Percentiles rank a stretch among this genome's conserved stretches.
Conservation (phyloP, 441 rosid genomes). For the Mallotus repandus region DNA sequence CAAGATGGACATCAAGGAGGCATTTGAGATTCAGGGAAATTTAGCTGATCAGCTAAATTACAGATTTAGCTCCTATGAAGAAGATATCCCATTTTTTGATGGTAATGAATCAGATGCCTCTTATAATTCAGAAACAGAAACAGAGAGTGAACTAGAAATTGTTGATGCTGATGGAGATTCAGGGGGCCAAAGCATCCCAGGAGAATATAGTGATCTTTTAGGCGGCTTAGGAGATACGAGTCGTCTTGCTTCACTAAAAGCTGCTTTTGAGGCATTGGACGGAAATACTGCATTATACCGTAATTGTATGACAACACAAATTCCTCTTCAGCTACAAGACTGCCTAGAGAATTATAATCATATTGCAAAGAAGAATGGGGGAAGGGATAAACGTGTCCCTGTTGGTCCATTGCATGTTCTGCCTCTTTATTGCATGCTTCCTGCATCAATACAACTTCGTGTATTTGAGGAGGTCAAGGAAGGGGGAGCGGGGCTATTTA, state of each 20-base stretch:
- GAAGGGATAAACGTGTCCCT: conserved; percentile 27
- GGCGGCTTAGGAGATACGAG: conserved; percentile 39
- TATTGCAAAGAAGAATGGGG: conserved; percentile 26
- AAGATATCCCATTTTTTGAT: conserved; percentile 43
- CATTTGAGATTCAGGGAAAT: conserved; percentile 46
- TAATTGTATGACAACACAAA: conserved; percentile 23
- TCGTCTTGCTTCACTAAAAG: conserved; percentile 57
- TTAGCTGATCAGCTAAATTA: conserved; percentile 41
- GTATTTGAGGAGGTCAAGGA: conserved; percentile 81
- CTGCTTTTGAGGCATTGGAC: conserved; percentile 68
- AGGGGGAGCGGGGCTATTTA: no score
- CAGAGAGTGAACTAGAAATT: conserved; percentile 68
- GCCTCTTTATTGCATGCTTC: conserved; percentile 92
- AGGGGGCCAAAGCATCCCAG: conserved; percentile 28
- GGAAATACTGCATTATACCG: conserved; percentile 36
- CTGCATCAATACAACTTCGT: conserved; percentile 79
- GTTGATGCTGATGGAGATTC: conserved; percentile 33
- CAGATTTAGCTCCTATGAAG: conserved; percentile 51
- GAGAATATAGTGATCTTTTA: conserved; percentile 30
- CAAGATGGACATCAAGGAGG: conserved; percentile 77
- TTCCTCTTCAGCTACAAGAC: conserved; percentile 24
- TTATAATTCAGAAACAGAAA: conserved; percentile 53
- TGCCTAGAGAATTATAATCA: conserved; percentile 26
- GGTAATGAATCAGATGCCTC: conserved; percentile 51
- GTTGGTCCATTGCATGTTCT: conserved; percentile 52